Percentiles rank a stretch among this genome's conserved stretches.
These are phyloP conservation scores for Lichtheimia ramosa DNA, from an alignment of 371 early-diverging fungal genomes.

Conservation along the genomic window DNA sequence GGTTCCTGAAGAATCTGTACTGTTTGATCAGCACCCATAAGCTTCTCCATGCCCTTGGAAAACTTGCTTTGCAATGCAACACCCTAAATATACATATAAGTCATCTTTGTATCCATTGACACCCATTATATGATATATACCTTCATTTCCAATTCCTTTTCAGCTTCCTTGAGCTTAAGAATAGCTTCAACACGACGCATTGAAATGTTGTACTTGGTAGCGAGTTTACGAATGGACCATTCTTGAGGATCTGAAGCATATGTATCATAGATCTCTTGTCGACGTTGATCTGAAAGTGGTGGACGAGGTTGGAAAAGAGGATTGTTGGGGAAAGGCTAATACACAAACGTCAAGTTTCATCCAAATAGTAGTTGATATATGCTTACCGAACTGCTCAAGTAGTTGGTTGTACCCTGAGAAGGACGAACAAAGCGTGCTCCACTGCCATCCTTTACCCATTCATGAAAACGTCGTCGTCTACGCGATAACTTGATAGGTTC, in stretches of 20 bases:
- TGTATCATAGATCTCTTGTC: constrained; percentile 74
- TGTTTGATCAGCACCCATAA: constrained; percentile 65
- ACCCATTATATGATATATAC: constrained; percentile 28
- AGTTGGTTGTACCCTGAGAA: constrained; percentile 49
- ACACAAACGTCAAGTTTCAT: constrained; percentile 8
- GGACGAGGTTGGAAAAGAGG: constrained; percentile 80
- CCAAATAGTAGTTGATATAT: not conserved
- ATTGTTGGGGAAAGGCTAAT: constrained; percentile 90
- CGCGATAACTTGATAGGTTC: constrained; percentile 45
- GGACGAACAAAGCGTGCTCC: constrained; percentile 38
- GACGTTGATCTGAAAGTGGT: constrained; percentile 72
- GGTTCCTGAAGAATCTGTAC: constrained; percentile 53
- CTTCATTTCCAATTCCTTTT: constrained; percentile 65
- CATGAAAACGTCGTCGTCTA: constrained; percentile 44
- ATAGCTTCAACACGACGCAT: constrained; percentile 91
- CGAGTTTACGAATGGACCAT: constrained; percentile 77
- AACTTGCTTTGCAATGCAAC: constrained; percentile 62
- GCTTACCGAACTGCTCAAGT: constrained; percentile 32
- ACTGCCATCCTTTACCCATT: constrained; percentile 35
- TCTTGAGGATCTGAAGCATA: constrained; percentile 59
- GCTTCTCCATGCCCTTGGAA: constrained; percentile 79
- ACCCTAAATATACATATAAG: constrained; percentile 29
- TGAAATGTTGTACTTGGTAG: constrained; percentile 71
- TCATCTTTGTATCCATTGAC: not conserved
- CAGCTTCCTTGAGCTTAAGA: constrained; percentile 79